phyloP scores from a whole-genome alignment of 2,329 filamentous ascomycete species.

The Talaromyces marneffei region DNA sequence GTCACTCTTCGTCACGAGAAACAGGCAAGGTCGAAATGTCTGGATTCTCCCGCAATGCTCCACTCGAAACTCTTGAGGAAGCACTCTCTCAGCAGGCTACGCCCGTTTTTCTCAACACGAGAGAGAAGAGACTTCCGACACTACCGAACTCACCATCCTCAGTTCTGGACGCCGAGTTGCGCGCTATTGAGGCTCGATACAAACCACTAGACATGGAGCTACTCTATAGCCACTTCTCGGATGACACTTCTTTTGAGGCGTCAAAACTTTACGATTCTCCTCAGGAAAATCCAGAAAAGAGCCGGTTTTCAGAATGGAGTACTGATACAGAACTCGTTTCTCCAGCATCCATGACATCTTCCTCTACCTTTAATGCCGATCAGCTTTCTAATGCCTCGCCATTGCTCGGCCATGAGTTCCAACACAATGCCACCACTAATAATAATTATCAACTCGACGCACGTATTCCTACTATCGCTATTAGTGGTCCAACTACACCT shows the following conservation, averaged over 20 bases:
- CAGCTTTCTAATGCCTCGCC: background rate
- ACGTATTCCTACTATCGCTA: constrained; percentile 16
- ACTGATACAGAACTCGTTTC: constrained; percentile 33
- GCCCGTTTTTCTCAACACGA: constrained; percentile 24
- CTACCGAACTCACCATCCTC: constrained; percentile 44
- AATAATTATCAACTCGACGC: constrained; percentile 10
- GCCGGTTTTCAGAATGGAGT: constrained; percentile 39
- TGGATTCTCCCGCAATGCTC: background rate
- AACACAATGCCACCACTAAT: background rate
- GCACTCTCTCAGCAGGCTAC: constrained; percentile 19
- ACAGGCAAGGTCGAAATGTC: constrained; percentile 5
- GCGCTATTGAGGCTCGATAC: constrained; percentile 30
- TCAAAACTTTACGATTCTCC: constrained; percentile 19
- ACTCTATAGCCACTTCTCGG: constrained; percentile 40
- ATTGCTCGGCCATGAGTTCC: background rate
- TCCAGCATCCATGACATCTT: constrained; percentile 33
- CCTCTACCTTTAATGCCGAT: constrained; percentile 26
- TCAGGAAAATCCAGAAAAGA: constrained; percentile 27
- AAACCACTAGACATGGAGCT: constrained; percentile 28
- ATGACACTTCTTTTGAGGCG: constrained; percentile 31
- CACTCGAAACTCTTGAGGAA: constrained; percentile 21
- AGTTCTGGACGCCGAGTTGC: constrained; percentile 38
- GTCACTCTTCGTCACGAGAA: constrained; percentile 1
- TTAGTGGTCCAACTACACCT: constrained; percentile 34
- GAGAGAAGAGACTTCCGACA: constrained; percentile 40